Conservation (phyloP, 2,329 filamentous ascomycete genomes). For the Cercospora sesami region DNA sequence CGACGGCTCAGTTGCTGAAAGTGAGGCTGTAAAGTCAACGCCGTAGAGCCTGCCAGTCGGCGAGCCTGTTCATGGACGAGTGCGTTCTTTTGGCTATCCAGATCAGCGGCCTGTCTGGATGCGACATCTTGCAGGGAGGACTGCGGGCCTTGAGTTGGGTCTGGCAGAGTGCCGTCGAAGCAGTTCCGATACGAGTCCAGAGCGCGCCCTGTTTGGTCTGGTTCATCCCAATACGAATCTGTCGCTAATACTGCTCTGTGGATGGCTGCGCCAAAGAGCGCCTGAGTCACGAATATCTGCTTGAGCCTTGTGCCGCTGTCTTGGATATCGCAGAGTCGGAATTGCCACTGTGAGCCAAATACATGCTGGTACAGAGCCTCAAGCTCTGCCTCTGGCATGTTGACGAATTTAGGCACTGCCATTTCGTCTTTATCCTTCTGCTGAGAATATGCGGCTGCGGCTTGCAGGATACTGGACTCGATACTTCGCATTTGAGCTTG, state of each 20-base stretch:
- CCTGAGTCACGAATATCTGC: background rate
- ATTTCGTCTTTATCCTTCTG: background rate
- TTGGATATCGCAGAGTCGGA: background rate
- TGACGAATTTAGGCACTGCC: background rate
- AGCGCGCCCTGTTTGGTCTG: too few species aligned
- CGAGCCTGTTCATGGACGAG: background rate
- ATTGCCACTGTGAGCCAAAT: background rate
- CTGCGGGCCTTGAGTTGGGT: too few species aligned
- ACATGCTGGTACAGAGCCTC: background rate
- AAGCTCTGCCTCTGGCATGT: background rate
- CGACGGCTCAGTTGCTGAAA: background rate
- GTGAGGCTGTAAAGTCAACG: slow-evolving; percentile 7
- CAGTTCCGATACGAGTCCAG: too few species aligned
- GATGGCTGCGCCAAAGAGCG: background rate
- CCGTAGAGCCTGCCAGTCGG: background rate
- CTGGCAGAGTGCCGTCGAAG: too few species aligned
- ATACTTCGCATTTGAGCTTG: background rate
- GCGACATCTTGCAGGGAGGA: too few species aligned
- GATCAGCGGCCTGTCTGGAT: slow-evolving; percentile 4
- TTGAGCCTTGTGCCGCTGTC: background rate
- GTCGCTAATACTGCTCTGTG: background rate
- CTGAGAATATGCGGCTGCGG: background rate
- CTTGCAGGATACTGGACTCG: background rate
- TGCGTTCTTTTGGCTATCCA: background rate
- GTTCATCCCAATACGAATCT: background rate